Conservation (phyloP, 1,284 basidiomycete species). For the Apiotrichum montevideense region DNA sequence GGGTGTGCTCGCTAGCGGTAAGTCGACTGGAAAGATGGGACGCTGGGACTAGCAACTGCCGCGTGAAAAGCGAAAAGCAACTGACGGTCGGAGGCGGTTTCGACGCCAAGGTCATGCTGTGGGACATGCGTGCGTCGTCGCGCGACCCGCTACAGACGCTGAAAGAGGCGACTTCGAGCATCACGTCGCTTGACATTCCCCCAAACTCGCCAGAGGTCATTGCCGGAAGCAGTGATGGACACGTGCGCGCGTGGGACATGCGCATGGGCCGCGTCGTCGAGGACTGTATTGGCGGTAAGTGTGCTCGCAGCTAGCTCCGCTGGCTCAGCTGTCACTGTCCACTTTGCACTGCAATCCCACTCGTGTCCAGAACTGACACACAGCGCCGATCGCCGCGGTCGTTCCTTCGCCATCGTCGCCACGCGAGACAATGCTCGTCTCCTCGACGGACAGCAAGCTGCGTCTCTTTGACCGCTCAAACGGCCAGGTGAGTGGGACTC, state of each 20-base stretch:
- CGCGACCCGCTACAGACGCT: constrained; percentile 83
- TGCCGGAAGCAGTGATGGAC: constrained; percentile 83
- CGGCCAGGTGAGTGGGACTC: constrained; percentile 53
- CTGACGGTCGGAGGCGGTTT: constrained; percentile 40
- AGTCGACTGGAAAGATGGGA: constrained; percentile 17
- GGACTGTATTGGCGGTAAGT: constrained; percentile 83
- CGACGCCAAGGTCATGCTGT: constrained; percentile 78
- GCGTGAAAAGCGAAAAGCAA: neutral
- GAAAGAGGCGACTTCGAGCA: constrained; percentile 81
- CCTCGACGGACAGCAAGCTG: constrained; percentile 74
- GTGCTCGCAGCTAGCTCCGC: no score
- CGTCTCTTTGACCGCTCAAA: constrained; percentile 78
- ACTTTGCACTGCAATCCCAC: no score
- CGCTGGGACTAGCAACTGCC: no score
- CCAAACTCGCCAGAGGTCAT: constrained; percentile 57
- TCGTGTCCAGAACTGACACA: neutral
- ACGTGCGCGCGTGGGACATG: constrained; percentile 86
- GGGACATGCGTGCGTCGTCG: constrained; percentile 77
- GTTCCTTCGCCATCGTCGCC: constrained; percentile 54
- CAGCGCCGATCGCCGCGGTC: constrained; percentile 74
- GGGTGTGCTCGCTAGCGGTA: constrained; percentile 77
- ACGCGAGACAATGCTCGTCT: constrained; percentile 70
- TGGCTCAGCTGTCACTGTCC: no score
- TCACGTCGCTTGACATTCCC: constrained; percentile 69
- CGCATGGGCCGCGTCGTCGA: constrained; percentile 80